Base-by-base conservation (phyloP, 208 protist genomes). In the Trypanosoma lewisi region DNA sequence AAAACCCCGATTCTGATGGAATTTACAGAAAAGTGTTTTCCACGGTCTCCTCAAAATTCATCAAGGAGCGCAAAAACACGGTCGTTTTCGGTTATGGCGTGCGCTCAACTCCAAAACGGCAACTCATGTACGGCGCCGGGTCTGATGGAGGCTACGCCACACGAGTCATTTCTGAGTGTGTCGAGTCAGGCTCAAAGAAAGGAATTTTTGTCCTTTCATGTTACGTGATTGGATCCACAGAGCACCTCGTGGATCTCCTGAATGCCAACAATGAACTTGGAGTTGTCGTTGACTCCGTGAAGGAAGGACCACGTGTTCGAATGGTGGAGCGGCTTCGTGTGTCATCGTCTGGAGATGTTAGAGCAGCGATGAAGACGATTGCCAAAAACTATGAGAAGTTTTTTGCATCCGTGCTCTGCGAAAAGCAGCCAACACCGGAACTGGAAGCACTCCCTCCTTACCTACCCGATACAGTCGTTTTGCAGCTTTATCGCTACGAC, bases 61-160 rank as follows among this genome's bases (percentile, higher is more conserved):
- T 75, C 53, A 60, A 76, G 52, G 75, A 78, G 31, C 76, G 81
- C 2, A 67, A 94, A 59, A 97, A 97, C 64, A 27, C 83, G 11
- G 91, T 97, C 4, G 82, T 91, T 28, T 97, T 93, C 70, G 65
- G 70, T 49, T 93, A 85, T 47, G 91, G 91, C 33, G 83, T 91
- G 8, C 85, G 89, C 64, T 89, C 87, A 9, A 91, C 83, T 12
- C 88, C 91, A 21, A 84, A 85, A 53, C 76, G 91, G 17, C 85
- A 94, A 70, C 74, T 94, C 28, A 89, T 95, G 87, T 75, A 80
- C 42, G 91, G 91, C 33, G 58, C 37, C n/a, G 58, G 58, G 28
- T 30, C 57, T 17, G 75, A 77, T 34, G 85, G 84, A 14, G 88
- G 91, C 49, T 91, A 91, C 62, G 85, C 87, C 23, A 49, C 63